phyloP scores from a whole-genome alignment of 1,284 basidiomycete species.

The Baeospora myosura region DNA sequence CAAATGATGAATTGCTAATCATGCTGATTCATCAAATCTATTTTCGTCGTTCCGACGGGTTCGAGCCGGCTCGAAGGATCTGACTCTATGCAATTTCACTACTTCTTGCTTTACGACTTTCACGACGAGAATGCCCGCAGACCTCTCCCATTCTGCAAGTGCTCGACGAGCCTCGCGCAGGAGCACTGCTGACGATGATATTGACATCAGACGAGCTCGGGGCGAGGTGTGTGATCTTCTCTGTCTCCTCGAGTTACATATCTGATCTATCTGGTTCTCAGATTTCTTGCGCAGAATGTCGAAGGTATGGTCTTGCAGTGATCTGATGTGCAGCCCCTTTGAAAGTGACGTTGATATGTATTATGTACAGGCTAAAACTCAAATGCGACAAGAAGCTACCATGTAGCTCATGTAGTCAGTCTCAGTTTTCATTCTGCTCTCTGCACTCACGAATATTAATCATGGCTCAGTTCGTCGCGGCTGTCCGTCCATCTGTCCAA shows the following conservation, averaged over 20 bases:
- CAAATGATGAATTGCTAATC: too few relatives aligned
- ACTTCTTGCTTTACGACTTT: too few relatives aligned
- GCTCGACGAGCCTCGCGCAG: too few relatives aligned
- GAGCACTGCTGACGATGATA: slow-evolving; percentile 43
- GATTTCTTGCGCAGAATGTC: slow-evolving; percentile 52
- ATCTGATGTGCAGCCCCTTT: slow-evolving; percentile 6
- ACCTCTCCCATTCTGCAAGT: too few relatives aligned
- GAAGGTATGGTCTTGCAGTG: slow-evolving; percentile 26
- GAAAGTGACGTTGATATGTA: too few relatives aligned
- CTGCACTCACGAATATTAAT: slow-evolving; percentile 5
- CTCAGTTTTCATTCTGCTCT: neutral
- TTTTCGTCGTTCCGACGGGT: too few relatives aligned
- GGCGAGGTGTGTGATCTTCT: slow-evolving; percentile 33
- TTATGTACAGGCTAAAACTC: slow-evolving; percentile 63
- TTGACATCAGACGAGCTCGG: slow-evolving; percentile 43
- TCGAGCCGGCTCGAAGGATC: too few relatives aligned
- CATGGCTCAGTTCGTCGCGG: slow-evolving; percentile 28
- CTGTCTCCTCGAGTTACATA: neutral
- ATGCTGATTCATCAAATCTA: too few relatives aligned
- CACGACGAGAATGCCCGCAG: too few relatives aligned
- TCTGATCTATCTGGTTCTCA: slow-evolving; percentile 13
- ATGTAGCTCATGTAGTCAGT: slow-evolving; percentile 44
- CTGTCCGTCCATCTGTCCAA: slow-evolving; percentile 48
- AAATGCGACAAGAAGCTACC: slow-evolving; percentile 61
- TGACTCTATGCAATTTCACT: too few relatives aligned